Percentiles rank a stretch among this genome's conserved stretches.
Conservation (phyloP, 352 stramenopile genomes). For the Phytophthora ohioensis region DNA sequence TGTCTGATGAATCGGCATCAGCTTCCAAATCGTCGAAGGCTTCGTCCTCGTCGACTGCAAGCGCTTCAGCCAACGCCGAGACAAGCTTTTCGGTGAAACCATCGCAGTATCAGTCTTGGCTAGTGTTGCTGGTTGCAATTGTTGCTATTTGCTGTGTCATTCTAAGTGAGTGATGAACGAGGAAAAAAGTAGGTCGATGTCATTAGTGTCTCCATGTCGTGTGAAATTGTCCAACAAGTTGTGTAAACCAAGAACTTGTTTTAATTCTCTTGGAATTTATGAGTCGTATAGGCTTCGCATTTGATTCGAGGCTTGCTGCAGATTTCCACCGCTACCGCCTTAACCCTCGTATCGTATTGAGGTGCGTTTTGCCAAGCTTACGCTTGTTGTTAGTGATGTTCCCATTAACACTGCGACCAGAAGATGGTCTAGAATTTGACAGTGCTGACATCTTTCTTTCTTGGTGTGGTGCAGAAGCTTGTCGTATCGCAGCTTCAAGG, state of each 20-base stretch:
- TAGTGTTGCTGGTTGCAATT: background rate
- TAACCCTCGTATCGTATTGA: conserved; percentile 45
- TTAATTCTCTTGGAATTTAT: background rate
- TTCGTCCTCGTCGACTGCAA: conserved; percentile 17
- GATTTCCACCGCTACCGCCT: conserved; percentile 20
- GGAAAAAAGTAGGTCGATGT: background rate
- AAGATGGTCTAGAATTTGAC: conserved; percentile 2
- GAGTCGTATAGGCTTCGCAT: background rate
- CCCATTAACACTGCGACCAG: background rate
- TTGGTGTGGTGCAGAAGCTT: conserved; percentile 7
- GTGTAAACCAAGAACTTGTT: background rate
- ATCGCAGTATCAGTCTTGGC: background rate
- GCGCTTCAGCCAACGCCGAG: conserved; percentile 19
- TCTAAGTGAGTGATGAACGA: background rate
- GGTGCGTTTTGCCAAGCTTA: conserved; percentile 30
- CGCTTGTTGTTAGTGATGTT: conserved; percentile 11
- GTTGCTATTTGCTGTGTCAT: background rate
- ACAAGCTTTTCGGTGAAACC: conserved; percentile 5
- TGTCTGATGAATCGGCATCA: conserved; percentile 15
- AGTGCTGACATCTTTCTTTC: background rate
- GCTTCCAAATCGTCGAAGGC: background rate
- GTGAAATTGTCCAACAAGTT: background rate
- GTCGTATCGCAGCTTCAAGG: conserved; percentile 48
- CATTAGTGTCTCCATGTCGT: background rate
- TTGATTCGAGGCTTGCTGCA: too few species aligned